Evolutionary conservation across 306 rosid species (phyloP).

Genomic region (Gynostemma pentaphyllum): DNA sequence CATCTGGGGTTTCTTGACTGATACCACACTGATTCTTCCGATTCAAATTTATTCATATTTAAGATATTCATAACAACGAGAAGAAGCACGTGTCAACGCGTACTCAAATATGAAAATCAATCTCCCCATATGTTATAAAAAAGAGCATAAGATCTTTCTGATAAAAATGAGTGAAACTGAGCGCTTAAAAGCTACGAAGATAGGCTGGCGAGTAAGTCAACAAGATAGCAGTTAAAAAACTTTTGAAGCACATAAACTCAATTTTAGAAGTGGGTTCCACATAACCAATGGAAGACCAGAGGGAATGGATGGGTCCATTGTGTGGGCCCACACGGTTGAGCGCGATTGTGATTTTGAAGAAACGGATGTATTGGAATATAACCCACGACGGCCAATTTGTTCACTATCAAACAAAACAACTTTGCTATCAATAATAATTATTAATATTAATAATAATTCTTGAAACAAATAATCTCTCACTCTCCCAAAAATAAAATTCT

Average conservation of each 20-base stretch:
- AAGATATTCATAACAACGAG: too few species aligned
- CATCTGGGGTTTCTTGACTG: too few species aligned
- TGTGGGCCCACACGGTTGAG: conserved; percentile 6
- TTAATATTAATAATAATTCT: too few species aligned
- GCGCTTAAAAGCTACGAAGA: background rate
- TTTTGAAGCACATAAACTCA: background rate
- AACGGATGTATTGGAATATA: too few species aligned
- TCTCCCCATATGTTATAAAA: too few species aligned
- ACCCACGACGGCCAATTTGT: background rate
- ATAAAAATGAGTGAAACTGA: background rate
- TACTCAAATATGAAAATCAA: too few species aligned
- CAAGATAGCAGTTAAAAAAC: background rate
- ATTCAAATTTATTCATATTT: too few species aligned
- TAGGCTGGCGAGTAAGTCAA: background rate
- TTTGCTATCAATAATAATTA: background rate
- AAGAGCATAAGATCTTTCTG: background rate
- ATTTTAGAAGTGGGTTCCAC: background rate
- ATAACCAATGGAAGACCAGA: background rate
- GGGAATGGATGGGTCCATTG: conserved; percentile 6
- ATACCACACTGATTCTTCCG: too few species aligned
- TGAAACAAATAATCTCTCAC: background rate
- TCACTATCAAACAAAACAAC: background rate
- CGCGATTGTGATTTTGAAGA: too few species aligned
- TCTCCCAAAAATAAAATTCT: too few species aligned
- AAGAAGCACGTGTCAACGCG: too few species aligned